These are phyloP conservation scores for Pecoramyces ruminantium DNA, from an alignment of 192 early-diverging fungal species.

Conservation along the genomic window DNA sequence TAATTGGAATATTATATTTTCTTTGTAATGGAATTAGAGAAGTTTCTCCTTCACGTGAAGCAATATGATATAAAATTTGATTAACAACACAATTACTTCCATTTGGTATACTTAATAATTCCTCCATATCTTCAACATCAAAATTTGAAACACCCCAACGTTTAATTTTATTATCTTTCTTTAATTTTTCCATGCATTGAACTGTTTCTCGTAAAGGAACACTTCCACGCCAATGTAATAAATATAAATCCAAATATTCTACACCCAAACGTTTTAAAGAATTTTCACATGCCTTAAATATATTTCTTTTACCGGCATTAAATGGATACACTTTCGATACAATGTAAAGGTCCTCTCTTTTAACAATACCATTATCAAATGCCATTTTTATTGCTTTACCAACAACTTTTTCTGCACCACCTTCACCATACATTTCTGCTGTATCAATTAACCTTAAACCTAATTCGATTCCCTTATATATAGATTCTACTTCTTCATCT, in stretches of 20 bases:
- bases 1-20: neutral
- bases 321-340: neutral
- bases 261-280: neutral
- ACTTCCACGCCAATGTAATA: neutral
- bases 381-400: neutral
- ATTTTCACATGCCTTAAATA: neutral
- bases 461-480: neutral
- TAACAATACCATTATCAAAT: neutral
- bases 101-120: neutral
- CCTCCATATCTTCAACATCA: neutral
- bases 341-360: neutral
- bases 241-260: neutral
- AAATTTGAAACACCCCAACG: neutral
- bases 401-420: neutral
- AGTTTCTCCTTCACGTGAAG: neutral
- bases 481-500: neutral
- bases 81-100: neutral
- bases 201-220: neutral
- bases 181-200: neutral
- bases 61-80: neutral
- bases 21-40: neutral
- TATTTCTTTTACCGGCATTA: neutral
- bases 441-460: neutral
- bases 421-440: neutral
- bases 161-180: neutral